phyloP scores from a whole-genome alignment of 2,329 filamentous ascomycete genomes.

The Cadophora sp. region DNA sequence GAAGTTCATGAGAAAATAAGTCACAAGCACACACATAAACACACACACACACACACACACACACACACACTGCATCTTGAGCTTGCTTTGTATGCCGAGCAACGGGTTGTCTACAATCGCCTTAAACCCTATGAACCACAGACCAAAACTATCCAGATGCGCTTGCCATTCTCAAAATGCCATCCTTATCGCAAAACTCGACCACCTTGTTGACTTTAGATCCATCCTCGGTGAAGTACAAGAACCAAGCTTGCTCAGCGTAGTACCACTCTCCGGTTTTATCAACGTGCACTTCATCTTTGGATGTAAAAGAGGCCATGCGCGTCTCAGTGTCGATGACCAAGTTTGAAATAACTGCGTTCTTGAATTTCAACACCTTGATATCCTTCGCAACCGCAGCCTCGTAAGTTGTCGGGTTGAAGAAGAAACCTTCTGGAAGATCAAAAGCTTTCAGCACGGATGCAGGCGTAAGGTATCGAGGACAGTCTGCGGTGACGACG shows the following conservation, averaged over 20 bases:
- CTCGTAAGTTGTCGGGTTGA: conserved; percentile 9
- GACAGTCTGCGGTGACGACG: conserved; percentile 16
- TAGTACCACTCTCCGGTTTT: conserved; percentile 16
- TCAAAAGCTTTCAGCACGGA: conserved; percentile 9
- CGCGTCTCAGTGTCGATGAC: conserved; percentile 11
- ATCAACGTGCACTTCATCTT: conserved; percentile 2
- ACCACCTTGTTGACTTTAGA: conserved; percentile 19
- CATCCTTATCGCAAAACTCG: conserved; percentile 18
- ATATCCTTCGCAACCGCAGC: conserved; percentile 15
- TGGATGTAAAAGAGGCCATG: conserved; percentile 14
- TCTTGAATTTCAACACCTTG: conserved; percentile 19
- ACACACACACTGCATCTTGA: too few species aligned
- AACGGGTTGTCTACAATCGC: too few species aligned
- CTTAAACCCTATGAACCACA: too few species aligned
- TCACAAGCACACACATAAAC: too few species aligned
- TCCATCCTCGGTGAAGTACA: conserved; percentile 17
- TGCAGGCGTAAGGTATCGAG: conserved; percentile 9
- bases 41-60: too few species aligned
- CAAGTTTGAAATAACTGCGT: conserved; percentile 11
- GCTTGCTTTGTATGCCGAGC: too few species aligned
- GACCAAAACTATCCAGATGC: conserved; percentile 6
- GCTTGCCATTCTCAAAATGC: conserved; percentile 13
- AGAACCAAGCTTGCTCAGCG: conserved; percentile 14
- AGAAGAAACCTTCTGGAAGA: conserved; percentile 14
- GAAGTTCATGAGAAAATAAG: too few species aligned